Evolutionary conservation across 352 stramenopile species (phyloP).

Genomic region (Phytophthora foliorum): DNA sequence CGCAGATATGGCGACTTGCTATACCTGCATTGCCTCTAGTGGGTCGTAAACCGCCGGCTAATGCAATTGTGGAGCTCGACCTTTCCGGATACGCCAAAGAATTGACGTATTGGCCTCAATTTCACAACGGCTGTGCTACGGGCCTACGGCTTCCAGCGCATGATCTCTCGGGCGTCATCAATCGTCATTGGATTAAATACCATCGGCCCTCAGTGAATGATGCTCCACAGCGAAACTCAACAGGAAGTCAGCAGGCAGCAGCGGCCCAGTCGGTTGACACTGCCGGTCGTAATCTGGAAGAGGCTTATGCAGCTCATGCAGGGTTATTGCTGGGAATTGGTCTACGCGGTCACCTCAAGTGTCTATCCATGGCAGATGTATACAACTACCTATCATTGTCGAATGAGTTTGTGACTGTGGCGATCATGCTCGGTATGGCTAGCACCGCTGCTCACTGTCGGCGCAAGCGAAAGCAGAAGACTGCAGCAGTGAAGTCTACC

Average conservation of each 20-base stretch:
- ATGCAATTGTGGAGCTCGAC: constrained; percentile 94
- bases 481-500: constrained; percentile 9
- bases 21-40: constrained; percentile 95
- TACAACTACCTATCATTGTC: constrained; percentile 98
- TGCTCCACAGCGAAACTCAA: constrained; percentile 20
- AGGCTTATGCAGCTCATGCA: constrained; percentile 92
- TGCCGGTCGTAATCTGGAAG: constrained; percentile 66
- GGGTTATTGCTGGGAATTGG: constrained; percentile 97
- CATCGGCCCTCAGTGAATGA: constrained; percentile 88
- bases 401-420: constrained; percentile 97
- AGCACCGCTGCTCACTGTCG: constrained; percentile 93
- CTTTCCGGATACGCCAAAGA: constrained; percentile 91
- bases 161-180: constrained; percentile 89
- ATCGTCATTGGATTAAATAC: constrained; percentile 98
- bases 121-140: constrained; percentile 98
- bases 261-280: constrained; percentile 26
- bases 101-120: constrained; percentile 97
- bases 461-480: constrained; percentile 49
- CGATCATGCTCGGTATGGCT: constrained; percentile 97
- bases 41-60: constrained; percentile 94
- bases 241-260: constrained; percentile 20
- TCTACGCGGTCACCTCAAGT: constrained; percentile 94
- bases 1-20: constrained; percentile 87
- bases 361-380: constrained; percentile 97
- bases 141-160: constrained; percentile 88